phyloP scores from a whole-genome alignment of 2,329 filamentous ascomycete genomes.

The Hypoxylon sp. region DNA sequence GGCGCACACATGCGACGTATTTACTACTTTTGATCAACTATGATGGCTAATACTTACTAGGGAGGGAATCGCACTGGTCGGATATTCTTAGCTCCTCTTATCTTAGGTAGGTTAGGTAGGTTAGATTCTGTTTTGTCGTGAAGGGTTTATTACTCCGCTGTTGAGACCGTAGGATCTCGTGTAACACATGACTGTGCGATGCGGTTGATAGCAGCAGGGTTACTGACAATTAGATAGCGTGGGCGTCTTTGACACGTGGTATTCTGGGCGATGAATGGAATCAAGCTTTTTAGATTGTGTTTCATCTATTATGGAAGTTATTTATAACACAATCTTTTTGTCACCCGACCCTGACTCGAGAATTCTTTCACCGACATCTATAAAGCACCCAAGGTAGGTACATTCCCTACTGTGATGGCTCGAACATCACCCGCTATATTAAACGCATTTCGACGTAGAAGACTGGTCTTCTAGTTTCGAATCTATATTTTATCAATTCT shows the following conservation, averaged over 20 bases:
- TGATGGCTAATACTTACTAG: background rate
- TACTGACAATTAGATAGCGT: background rate
- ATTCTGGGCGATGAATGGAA: no score
- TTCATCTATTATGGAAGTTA: no score
- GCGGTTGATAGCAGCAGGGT: background rate
- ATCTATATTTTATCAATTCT: no score
- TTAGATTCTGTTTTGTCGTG: background rate
- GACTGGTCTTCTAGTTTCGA: no score
- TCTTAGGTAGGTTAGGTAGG: background rate
- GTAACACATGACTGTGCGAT: background rate
- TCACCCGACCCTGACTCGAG: background rate
- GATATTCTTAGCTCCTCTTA: background rate
- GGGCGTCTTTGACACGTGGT: background rate
- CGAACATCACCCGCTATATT: no score
- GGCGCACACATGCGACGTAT: no score
- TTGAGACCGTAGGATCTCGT: background rate
- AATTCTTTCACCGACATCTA: background rate
- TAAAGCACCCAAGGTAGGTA: no score
- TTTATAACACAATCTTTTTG: no score
- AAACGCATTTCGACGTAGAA: no score
- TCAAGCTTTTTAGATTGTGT: background rate
- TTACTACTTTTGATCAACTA: no score
- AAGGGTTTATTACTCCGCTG: background rate
- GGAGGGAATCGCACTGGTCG: no score
- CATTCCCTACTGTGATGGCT: no score